Evolutionary conservation across 2,329 filamentous ascomycete species (phyloP), one percentile per base, ranked within the genome.

Genomic region (Colletotrichum simmondsii): DNA sequence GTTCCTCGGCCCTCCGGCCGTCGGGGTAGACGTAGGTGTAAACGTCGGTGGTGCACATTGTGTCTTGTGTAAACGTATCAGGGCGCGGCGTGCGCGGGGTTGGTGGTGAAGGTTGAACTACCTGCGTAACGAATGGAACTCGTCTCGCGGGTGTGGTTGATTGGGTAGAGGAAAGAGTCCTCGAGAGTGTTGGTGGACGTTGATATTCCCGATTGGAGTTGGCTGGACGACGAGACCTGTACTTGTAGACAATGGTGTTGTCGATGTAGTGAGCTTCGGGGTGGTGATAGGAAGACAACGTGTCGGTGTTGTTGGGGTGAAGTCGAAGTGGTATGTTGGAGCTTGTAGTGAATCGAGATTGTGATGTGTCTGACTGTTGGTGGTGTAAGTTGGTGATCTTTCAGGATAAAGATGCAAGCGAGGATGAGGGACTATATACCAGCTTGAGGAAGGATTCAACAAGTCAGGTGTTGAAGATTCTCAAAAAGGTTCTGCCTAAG

Each of bases 21-120:
- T 88, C 85, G 4, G 86, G 83, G 81, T 85, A 84, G 76, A 85
- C 77, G 77, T 86, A 85, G 42, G 84, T 81, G 81, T 84, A 87
- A 63, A 86, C 75, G 76, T 87, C 82, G 72, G 83, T 85, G 74
- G 84, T 83, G 80, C 87, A 89, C 87, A 89, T 89, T 61, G 81
- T 84, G 83, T 77, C 76, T 75, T 76, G 77, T 58, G 16, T 14
- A 11, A 68, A 52, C 37, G 62, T 62, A 53, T 72, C 8, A 35
- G 58, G 28, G 71, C 68, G 71, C 68, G 57, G 52, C 57, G 67
- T 68, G 68, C 71, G 71, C 68, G 37, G 37, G 6, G 57, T n/a
- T 42, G 68, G 67, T 57, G 61, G 42, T 49, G 46, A 35, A 4
- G 35, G 62, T 59, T 72, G 68, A n/a, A 67, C 42, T n/a, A 72